Conservation (phyloP, 106 monocot genomes). For the Xerophyta viscosa region DNA sequence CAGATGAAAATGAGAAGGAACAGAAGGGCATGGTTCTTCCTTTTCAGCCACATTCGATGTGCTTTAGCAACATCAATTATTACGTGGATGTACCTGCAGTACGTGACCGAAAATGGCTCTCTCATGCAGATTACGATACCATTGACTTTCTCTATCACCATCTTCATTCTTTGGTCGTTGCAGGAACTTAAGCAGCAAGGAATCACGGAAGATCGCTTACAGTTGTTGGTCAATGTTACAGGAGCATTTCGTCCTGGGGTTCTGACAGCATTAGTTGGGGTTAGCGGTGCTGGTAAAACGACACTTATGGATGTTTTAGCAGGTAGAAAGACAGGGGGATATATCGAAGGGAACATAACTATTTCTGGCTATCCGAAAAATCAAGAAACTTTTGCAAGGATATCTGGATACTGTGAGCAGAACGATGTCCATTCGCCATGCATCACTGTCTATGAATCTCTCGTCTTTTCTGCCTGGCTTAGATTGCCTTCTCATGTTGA, state of each 20-base stretch:
- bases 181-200: conserved; percentile 94
- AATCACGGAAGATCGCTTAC: conserved; percentile 72
- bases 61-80: conserved; percentile 91
- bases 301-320: conserved; percentile 99
- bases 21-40: conserved; percentile 97
- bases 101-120: conserved; percentile 18
- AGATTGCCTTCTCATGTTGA: conserved; percentile 75
- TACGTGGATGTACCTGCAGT: conserved; percentile 92
- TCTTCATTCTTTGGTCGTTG: not conserved
- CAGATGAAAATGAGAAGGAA: conserved; percentile 57
- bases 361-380: conserved; percentile 96
- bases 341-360: conserved; percentile 75
- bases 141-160: not conserved
- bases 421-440: conserved; percentile 99
- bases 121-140: no score
- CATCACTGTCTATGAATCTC: conserved; percentile 82
- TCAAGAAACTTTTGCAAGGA: conserved; percentile 92
- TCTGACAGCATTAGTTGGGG: conserved; percentile 95
- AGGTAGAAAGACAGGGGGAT: conserved; percentile 94
- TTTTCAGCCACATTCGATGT: conserved; percentile 94
- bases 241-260: conserved; percentile 96
- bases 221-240: conserved; percentile 87
- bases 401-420: conserved; percentile 97
- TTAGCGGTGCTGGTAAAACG: conserved; percentile 99
- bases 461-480: conserved; percentile 90